Base-by-base conservation (phyloP, 148 eudicot genomes). In the Amaranthus hypochondriacus region DNA sequence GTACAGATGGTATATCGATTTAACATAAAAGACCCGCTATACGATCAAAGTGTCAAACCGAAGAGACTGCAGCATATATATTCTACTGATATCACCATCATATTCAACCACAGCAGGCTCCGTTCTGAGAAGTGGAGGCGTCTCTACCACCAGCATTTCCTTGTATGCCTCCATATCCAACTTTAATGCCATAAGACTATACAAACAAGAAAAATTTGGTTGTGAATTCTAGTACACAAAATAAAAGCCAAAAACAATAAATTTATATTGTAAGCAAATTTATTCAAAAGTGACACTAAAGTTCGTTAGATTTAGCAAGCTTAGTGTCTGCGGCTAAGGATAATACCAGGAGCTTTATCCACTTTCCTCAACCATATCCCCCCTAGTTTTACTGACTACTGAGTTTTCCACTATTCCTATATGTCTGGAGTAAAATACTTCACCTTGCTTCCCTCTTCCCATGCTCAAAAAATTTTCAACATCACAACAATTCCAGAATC, bases 161-260 rank as follows among this genome's bases (percentile, higher is more conserved):
- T 28, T 86, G 96, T 28, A 91, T 81, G 68, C 95, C 95, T n/a
- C 97, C 97, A 73, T 88, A 91, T 79, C 98, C 98, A 51, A 94
- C 89, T 81, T 94, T 94, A 53, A 94, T 94, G 51, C 98, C 98
- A 54, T 87, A 80, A 5, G 97, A 94, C 98, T 94, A 84, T 83
- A 77, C 68, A 70, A 51, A 43, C 6, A 51, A 14, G n/a, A 39
- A 43, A 28, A 28, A 28, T 2, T 28, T 28, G 2, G 2, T 28
- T 28, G 39, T 0, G 2, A 28, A 28, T 28, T 28, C 39, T 28
- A 28, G 39, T 28, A 28, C 39, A 28, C 39, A 28, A 28, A 28
- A 28, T 28, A 28, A 28, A 28, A 28, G 0, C 39, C 39, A 28
- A 28, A 28, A 28, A 28, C 39, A 28, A 28, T 28, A 28, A 28